phyloP scores from a whole-genome alignment of 2,329 filamentous ascomycete genomes.

The Claviceps sorghi region DNA sequence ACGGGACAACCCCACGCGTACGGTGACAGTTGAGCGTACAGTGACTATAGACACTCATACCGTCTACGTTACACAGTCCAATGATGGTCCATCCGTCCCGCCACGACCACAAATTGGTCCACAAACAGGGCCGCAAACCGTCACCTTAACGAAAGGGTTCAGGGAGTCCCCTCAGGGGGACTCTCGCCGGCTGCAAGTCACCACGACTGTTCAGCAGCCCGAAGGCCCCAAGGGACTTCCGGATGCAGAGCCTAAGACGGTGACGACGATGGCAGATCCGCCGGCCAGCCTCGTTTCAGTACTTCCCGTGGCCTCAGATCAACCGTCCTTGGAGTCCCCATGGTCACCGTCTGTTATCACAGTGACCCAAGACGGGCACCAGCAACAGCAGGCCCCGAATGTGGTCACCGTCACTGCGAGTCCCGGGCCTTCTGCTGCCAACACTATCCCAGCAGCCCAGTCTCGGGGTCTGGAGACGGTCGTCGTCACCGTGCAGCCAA shows the following conservation, averaged over 20 bases:
- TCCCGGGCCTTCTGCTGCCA: background rate
- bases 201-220: conserved; percentile 13
- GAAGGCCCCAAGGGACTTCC: background rate
- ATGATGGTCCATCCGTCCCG: conserved; percentile 2
- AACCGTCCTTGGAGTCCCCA: background rate
- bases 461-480: conserved; percentile 7
- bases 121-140: conserved; percentile 1
- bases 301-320: conserved; percentile 7
- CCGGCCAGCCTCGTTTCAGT: conserved; percentile 9
- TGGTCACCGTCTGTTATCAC: conserved; percentile 1
- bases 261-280: conserved; percentile 10
- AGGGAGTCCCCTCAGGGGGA: background rate
- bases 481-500: conserved; percentile 7
- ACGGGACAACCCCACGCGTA: conserved; percentile 9
- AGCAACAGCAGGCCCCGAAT: background rate
- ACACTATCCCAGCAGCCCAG: background rate
- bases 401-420: conserved; percentile 1
- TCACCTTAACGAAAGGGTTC: conserved; percentile 2
- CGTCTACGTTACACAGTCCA: conserved; percentile 4
- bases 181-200: conserved; percentile 4
- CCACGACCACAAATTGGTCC: conserved; percentile 1
- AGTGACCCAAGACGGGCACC: background rate
- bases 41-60: conserved; percentile 11
- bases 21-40: conserved; percentile 6
- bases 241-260: conserved; percentile 9